A percentile compares a stretch with the other conserved stretches of the same genome.
Conservation (phyloP, 2,329 filamentous ascomycete genomes). For the Ilyonectria robusta region DNA sequence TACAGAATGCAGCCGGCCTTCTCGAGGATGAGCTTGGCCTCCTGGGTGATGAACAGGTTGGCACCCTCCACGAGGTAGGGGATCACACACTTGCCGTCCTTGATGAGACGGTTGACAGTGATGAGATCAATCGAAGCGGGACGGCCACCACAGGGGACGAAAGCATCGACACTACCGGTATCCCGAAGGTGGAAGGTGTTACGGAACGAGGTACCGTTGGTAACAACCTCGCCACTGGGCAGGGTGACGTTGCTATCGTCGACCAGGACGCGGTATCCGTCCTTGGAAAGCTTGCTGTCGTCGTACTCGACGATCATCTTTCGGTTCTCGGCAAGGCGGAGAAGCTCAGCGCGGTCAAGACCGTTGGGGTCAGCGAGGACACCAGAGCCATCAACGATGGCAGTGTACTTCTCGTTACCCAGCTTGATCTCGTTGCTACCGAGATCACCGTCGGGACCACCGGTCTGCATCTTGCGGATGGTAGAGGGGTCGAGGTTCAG, state of each 20-base stretch:
- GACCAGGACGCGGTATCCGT: conserved; percentile 92
- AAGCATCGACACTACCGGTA: conserved; percentile 83
- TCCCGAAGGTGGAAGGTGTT: conserved; percentile 96
- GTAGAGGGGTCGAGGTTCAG: conserved; percentile 87
- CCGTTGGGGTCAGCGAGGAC: conserved; percentile 95
- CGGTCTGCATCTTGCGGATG: conserved; percentile 96
- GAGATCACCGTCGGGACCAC: conserved; percentile 95
- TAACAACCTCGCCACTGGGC: conserved; percentile 86
- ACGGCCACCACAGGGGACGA: conserved; percentile 96
- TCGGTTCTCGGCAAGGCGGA: conserved; percentile 87
- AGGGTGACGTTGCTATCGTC: conserved; percentile 93
- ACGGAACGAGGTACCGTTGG: conserved; percentile 95
- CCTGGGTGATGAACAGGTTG: conserved; percentile 98
- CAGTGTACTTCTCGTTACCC: conserved; percentile 94
- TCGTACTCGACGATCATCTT: conserved; percentile 94
- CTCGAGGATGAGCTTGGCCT: conserved; percentile 95
- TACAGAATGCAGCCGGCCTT: conserved; percentile 94
- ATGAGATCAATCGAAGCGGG: conserved; percentile 97
- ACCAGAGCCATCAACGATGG: conserved; percentile 96
- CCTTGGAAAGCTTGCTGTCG: conserved; percentile 83
- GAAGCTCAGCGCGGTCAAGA: conserved; percentile 85
- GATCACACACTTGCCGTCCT: conserved; percentile 87
- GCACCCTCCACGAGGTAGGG: conserved; percentile 98
- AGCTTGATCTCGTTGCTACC: conserved; percentile 98
- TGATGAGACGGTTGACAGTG: conserved; percentile 88